Evolutionary conservation across 1,284 basidiomycete genomes (phyloP), one percentile per base, ranked within the genome.

Genomic region (Cryptococcus amylolentus): DNA sequence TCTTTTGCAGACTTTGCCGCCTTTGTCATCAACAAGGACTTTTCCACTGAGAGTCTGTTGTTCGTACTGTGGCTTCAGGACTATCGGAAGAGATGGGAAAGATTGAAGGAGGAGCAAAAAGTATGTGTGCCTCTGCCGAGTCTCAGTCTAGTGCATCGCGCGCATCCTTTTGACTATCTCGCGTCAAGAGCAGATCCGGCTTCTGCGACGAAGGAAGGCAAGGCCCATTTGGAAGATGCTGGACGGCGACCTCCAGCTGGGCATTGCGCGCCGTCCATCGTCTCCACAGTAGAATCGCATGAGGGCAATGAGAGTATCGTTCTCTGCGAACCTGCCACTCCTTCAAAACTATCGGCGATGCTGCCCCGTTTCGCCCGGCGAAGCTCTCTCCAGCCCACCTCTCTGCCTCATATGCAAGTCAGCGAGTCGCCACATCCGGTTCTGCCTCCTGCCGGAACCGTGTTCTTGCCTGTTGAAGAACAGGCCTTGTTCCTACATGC

Each of bases 41-140:
- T 63, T 51, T 63, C 69, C 0, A 50, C 64, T 5, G 71, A 73
- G 51, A 73, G 71, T 51, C 57, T 73, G 1, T 51, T 72, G 18
- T 73, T 73, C 51, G 62, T 70, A 27, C 55, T 73, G 14, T 73
- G 71, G 70, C 71, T 62, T 49, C 49, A 64, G 31, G 68, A 65
- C 13, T 72, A 72, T 50, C 51, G 49, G n/a, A 39, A 50, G 0
- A 58, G 68, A 26, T 72, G 51, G 23, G 54, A 63, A 5, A 46
- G 31, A 20, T 31, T 69, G 18, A 44, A 57, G 7, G 41, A 49
- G 27, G 54, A 63, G 10, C 41, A 49, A 6, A 62, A 61, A 49
- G 37, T 42, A 12, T 43, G 44, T 12, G 58, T 71, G 42, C 70
- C 69, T 12, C 51, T 66, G 10, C 71, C 69, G 3, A 66, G 61